Evolutionary conservation across 257 asterid species (phyloP).

Genomic region (Solanum infundibuliforme): DNA sequence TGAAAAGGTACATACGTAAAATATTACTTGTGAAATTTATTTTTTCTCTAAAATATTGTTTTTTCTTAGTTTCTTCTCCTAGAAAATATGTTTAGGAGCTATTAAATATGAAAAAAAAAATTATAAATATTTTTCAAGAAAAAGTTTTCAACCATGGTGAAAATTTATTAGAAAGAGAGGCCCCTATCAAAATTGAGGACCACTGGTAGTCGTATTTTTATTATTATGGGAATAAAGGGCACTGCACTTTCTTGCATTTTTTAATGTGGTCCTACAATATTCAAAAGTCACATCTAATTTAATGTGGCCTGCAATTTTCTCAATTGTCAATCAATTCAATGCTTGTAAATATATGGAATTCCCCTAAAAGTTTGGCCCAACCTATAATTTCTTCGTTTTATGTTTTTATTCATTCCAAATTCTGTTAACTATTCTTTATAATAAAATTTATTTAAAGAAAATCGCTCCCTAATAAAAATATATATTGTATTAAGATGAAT

Average conservation of each 20-base stretch:
- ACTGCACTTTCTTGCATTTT: conserved; percentile 20
- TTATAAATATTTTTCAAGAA: background rate
- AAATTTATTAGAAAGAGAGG: background rate
- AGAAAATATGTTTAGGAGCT: background rate
- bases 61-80: background rate
- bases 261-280: conserved; percentile 2
- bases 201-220: background rate
- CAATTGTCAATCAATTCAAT: background rate
- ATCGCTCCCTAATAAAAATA: too few species aligned
- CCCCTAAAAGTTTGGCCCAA: background rate
- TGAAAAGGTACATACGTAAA: background rate
- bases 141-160: background rate
- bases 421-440: background rate
- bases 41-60: background rate
- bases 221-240: conserved; percentile 24
- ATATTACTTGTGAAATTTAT: background rate
- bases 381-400: background rate
- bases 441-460: too few species aligned
- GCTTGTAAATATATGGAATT: background rate
- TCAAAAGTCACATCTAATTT: background rate
- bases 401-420: background rate
- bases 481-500: background rate
- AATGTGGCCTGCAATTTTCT: background rate
- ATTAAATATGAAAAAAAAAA: background rate
- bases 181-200: background rate